phyloP scores from a whole-genome alignment of 2,329 filamentous ascomycete genomes.

The Ustulina deusta region DNA sequence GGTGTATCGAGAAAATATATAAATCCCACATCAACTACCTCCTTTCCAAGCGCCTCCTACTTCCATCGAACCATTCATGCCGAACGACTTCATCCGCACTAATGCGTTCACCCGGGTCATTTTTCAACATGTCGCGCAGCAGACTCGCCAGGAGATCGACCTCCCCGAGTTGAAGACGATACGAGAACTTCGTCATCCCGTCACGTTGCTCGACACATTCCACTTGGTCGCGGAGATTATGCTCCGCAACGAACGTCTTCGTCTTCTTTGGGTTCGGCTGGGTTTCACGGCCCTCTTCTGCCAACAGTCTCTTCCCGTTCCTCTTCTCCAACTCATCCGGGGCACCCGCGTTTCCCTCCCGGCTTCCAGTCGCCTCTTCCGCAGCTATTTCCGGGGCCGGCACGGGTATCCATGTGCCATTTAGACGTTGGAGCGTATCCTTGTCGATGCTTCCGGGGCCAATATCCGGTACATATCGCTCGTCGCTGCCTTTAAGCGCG shows the following conservation, averaged over 20 bases:
- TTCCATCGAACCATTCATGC: conserved; percentile 28
- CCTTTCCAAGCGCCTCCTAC: neutral
- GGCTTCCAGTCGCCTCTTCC: neutral
- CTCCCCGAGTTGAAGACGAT: conserved; percentile 25
- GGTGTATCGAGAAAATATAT: too few species aligned
- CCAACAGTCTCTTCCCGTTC: conserved; percentile 12
- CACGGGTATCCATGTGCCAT: conserved; percentile 10
- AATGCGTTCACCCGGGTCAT: conserved; percentile 29
- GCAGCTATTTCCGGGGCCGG: neutral
- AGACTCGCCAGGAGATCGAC: conserved; percentile 24
- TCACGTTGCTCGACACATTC: conserved; percentile 21
- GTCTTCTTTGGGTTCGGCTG: conserved; percentile 4
- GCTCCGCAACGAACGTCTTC: conserved; percentile 14
- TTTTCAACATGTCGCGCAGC: conserved; percentile 32
- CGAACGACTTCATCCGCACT: conserved; percentile 25
- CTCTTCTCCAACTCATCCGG: neutral
- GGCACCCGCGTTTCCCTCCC: neutral
- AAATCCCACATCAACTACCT: neutral
- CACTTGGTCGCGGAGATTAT: conserved; percentile 20
- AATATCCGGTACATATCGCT: neutral
- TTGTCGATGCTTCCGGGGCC: conserved; percentile 9
- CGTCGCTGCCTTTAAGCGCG: neutral
- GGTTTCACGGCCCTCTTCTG: neutral
- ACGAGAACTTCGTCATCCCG: conserved; percentile 22
- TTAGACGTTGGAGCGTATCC: conserved; percentile 7